Conservation (phyloP, 768 basidiomycete species). For the Bullera alba region DNA sequence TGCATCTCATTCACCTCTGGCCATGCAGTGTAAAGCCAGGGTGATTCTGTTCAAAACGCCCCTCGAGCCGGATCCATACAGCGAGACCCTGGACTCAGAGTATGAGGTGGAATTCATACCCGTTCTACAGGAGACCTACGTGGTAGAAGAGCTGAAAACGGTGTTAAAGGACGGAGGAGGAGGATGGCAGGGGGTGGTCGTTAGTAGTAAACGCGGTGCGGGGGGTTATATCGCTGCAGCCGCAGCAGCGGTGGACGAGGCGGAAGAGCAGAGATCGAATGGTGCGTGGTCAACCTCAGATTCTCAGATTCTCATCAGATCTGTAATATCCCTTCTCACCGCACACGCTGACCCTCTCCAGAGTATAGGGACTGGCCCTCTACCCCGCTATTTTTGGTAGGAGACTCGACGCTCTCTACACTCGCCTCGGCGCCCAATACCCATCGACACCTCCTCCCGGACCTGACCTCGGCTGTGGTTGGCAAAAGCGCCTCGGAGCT, state of each 20-base stretch:
- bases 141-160: background rate
- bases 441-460: background rate
- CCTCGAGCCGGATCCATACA: background rate
- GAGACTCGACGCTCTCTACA: background rate
- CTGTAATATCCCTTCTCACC: background rate
- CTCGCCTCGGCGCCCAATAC: background rate
- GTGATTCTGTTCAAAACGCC: constrained; percentile 6
- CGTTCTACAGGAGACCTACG: background rate
- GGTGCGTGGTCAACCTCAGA: background rate
- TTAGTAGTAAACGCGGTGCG: background rate
- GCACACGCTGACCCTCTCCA: background rate
- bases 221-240: background rate
- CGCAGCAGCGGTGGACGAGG: background rate
- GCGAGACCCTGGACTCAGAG: background rate
- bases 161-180: background rate
- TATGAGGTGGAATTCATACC: background rate
- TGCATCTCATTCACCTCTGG: no score
- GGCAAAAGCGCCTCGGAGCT: background rate
- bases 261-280: background rate
- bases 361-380: background rate
- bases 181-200: background rate
- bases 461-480: background rate
- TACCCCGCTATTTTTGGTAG: background rate
- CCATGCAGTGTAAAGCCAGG: no score
- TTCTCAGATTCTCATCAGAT: background rate